Evolutionary conservation across 2,329 filamentous ascomycete genomes (phyloP).

Genomic region (Colletotrichum tabaci): DNA sequence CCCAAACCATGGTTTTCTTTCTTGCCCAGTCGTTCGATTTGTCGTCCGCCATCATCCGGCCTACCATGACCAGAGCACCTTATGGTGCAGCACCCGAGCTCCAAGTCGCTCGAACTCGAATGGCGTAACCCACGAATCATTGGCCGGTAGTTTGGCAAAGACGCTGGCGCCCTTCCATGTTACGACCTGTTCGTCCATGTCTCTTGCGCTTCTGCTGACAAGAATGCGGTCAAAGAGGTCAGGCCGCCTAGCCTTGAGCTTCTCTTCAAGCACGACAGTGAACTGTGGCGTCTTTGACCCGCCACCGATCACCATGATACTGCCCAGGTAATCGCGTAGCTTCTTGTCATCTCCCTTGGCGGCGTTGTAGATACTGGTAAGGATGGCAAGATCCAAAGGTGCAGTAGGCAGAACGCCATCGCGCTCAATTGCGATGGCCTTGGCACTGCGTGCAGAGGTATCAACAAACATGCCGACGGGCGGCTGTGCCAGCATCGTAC

Average conservation of each 20-base stretch:
- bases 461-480: constrained; percentile 66
- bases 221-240: constrained; percentile 74
- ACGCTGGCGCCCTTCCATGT: constrained; percentile 98
- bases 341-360: constrained; percentile 93
- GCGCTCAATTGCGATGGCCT: constrained; percentile 75
- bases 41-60: constrained; percentile 5
- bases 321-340: constrained; percentile 88
- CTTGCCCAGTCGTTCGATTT: neutral
- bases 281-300: constrained; percentile 87
- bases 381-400: constrained; percentile 89
- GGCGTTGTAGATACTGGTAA: constrained; percentile 90
- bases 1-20: constrained; percentile 16
- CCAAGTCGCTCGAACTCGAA: constrained; percentile 92
- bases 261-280: constrained; percentile 85
- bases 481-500: constrained; percentile 51
- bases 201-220: constrained; percentile 82
- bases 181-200: constrained; percentile 97
- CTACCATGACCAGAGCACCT: constrained; percentile 77
- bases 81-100: constrained; percentile 85
- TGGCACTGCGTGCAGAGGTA: constrained; percentile 64
- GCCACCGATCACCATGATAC: constrained; percentile 92
- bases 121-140: constrained; percentile 94
- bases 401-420: constrained; percentile 87
- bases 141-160: constrained; percentile 91
- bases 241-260: constrained; percentile 77